Evolutionary conservation across 2,329 filamentous ascomycete genomes (phyloP).

Genomic region (Diaporthe sp.): DNA sequence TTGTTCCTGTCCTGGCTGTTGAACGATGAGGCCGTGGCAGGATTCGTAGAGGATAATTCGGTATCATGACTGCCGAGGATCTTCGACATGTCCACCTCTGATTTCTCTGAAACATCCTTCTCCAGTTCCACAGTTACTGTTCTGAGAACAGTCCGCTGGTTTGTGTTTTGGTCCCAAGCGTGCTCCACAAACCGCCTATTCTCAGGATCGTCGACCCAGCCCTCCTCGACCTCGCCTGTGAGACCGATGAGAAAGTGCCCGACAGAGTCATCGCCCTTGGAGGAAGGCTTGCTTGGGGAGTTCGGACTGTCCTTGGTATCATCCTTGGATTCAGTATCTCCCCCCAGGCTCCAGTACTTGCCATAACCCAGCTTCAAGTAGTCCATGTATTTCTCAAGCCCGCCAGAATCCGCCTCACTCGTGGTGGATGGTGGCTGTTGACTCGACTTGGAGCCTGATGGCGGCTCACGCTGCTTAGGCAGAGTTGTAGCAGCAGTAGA

Average conservation of each 20-base stretch:
- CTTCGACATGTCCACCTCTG: conserved; percentile 59
- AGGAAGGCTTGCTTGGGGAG: conserved; percentile 21
- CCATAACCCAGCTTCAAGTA: conserved; percentile 77
- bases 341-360: conserved; percentile 70
- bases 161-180: conserved; percentile 50
- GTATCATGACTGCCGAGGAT: conserved; percentile 58
- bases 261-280: conserved; percentile 41
- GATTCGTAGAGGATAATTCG: conserved; percentile 39
- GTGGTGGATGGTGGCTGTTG: not conserved
- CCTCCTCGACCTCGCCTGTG: conserved; percentile 71
- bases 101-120: conserved; percentile 51
- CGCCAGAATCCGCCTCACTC: conserved; percentile 50
- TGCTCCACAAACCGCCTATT: conserved; percentile 49
- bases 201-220: conserved; percentile 47
- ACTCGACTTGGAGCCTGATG: not conserved
- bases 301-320: conserved; percentile 36
- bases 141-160: conserved; percentile 71
- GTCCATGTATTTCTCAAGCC: conserved; percentile 69
- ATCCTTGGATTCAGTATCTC: conserved; percentile 13
- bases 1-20: conserved; percentile 66
- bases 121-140: conserved; percentile 77
- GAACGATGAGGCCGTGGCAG: conserved; percentile 45
- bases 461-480: conserved; percentile 1
- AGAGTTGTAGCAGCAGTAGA: conserved; percentile 6
- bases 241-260: conserved; percentile 77